A percentile compares a stretch with the other conserved stretches of the same genome.
These are phyloP conservation scores for Oryza australiensis DNA, from an alignment of 176 grass and related monocot species.

Conservation along the genomic window DNA sequence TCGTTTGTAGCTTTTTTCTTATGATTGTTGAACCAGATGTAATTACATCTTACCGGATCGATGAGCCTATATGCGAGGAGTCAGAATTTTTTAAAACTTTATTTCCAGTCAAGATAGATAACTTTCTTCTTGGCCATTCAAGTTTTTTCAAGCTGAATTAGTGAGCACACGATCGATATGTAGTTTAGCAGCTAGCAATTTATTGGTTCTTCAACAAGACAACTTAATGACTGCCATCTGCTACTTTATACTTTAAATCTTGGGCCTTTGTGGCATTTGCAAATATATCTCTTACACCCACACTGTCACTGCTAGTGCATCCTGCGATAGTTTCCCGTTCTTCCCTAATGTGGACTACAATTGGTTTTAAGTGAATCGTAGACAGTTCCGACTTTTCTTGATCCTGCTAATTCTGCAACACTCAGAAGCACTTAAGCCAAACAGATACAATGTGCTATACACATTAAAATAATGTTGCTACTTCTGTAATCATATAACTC, in stretches of 20 bases:
- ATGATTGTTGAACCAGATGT: not conserved
- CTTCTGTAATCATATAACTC: not conserved
- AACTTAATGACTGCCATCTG: not conserved
- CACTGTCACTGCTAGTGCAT: not conserved
- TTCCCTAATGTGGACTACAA: not conserved
- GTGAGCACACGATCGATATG: not conserved
- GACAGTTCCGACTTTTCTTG: not conserved
- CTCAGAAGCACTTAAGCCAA: not conserved
- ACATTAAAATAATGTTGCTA: conserved; percentile 11
- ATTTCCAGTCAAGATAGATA: not conserved
- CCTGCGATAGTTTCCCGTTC: not conserved
- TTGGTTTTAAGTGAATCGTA: not conserved
- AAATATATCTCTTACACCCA: not conserved
- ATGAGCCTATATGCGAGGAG: not conserved
- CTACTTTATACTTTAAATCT: not conserved
- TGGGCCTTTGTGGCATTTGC: not conserved
- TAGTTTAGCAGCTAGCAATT: not conserved
- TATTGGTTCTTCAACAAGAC: not conserved
- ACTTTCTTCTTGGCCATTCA: not conserved
- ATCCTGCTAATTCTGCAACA: not conserved
- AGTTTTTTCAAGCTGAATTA: not conserved
- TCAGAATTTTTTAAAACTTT: not conserved
- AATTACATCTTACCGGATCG: not conserved
- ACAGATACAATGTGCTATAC: not conserved
- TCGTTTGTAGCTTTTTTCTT: not conserved